These are phyloP conservation scores for Paradendryphiella salina DNA, from an alignment of 2,329 filamentous ascomycete species.

Conservation along the genomic window DNA sequence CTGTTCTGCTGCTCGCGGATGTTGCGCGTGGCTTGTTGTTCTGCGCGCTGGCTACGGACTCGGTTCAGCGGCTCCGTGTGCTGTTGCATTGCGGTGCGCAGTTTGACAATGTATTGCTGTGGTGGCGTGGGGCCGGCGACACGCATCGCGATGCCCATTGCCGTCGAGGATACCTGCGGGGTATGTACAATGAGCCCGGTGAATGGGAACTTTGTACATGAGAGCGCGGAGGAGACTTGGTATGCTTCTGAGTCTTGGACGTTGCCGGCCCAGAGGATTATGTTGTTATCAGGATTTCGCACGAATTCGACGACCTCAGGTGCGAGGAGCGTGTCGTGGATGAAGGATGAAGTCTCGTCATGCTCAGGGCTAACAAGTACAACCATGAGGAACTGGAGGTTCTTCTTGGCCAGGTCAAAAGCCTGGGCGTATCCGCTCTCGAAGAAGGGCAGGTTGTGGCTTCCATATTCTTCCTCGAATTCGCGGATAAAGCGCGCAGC, in stretches of 20 bases:
- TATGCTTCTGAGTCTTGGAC: constrained; percentile 93
- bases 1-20: constrained; percentile 88
- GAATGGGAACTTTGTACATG: constrained; percentile 92
- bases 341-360: constrained; percentile 83
- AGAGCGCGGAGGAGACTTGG: constrained; percentile 83
- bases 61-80: constrained; percentile 75
- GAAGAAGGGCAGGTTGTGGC: constrained; percentile 71
- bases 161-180: constrained; percentile 76
- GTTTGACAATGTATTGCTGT: constrained; percentile 71
- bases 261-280: constrained; percentile 90
- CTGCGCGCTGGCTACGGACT: constrained; percentile 73
- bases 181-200: constrained; percentile 84
- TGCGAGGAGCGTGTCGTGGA: constrained; percentile 78
- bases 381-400: constrained; percentile 89
- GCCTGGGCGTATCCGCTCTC: constrained; percentile 92
- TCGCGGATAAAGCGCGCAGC: constrained; percentile 87
- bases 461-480: constrained; percentile 91
- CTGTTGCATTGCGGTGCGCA: constrained; percentile 72
- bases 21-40: constrained; percentile 78
- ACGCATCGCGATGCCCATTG: constrained; percentile 87
- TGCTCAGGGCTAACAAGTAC: constrained; percentile 89
- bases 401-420: constrained; percentile 84
- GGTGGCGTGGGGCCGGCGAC: constrained; percentile 73
- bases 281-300: constrained; percentile 72
- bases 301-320: constrained; percentile 74